Evolutionary conservation across 2,329 filamentous ascomycete species (phyloP), one percentile per base, ranked within the genome.

Genomic region (Penicillium sp.): DNA sequence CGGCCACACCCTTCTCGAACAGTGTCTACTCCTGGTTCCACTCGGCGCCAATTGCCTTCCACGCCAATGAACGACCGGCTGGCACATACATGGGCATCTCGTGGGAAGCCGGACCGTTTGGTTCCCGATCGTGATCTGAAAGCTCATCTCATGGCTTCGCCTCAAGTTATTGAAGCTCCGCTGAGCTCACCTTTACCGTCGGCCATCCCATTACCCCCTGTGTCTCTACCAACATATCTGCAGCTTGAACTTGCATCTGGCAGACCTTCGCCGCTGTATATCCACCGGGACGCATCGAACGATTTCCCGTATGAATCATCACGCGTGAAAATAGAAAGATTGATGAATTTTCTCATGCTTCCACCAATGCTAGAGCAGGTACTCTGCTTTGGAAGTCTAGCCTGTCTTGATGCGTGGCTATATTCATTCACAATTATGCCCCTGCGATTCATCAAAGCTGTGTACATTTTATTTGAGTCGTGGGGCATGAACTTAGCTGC

Each of bases 401-500:
- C 93, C 6, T 99, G 94, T 74, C 80, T 99, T 5, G 94, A 99
- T 71, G 90, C 93, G 1, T 99, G 93, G 92, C 83, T 99, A 1
- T 94, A 97, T 75, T 95, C 91, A 0, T 95, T 99, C 65, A 99
- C 94, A 0, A 96, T 99, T 43, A 79, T 99, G 0, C 94, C 94
- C 0, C 82, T 99, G 55, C 85, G 94, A 2, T 97, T 99, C 65
- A 72, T 89, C 50, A 89, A 92, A 55, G 93, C 94, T 1, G 66
- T 93, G 0, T 85, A 85, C 18, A 86, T 97, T 2, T 76, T 99
- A 24, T 72, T 86, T 9, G 83, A 84, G 56, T 97, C 92, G 82
- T 96, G 91, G 90, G 81, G 74, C 2, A 84, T 88, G 32, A 84
- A 92, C 21, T 63, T 93, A 2, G 80, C 80, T 4, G 89, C 87